Percentiles rank a stretch among this genome's conserved stretches.
phyloP scores from a whole-genome alignment of 2,329 filamentous ascomycete genomes.

The Calonectria ilicicola region DNA sequence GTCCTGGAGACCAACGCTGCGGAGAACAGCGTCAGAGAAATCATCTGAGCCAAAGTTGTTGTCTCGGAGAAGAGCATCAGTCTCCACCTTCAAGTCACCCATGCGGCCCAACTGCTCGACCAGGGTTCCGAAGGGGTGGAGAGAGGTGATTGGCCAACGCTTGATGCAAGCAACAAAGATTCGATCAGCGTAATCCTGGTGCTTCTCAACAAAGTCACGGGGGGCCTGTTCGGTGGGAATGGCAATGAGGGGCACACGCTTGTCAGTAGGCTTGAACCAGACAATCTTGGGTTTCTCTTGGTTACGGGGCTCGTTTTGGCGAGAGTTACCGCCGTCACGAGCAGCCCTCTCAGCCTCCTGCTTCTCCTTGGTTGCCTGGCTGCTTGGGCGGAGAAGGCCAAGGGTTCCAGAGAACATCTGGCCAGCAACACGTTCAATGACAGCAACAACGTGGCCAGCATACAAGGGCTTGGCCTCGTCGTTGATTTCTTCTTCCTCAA shows the following conservation, averaged over 20 bases:
- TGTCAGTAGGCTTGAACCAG: conserved; percentile 99
- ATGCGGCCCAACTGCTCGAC: conserved; percentile 97
- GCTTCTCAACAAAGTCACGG: conserved; percentile 97
- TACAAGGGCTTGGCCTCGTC: conserved; percentile 98
- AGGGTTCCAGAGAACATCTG: conserved; percentile 99
- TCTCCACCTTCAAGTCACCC: conserved; percentile 97
- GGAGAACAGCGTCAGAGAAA: conserved; percentile 95
- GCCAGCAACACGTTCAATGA: conserved; percentile 95
- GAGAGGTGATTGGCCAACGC: conserved; percentile 99
- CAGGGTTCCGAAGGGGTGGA: conserved; percentile 97
- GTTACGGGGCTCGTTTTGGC: conserved; percentile 80
- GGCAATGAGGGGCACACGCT: conserved; percentile 96
- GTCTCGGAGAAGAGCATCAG: conserved; percentile 94
- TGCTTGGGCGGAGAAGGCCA: conserved; percentile 92
- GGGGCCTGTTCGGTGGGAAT: conserved; percentile 98
- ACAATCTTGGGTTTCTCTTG: conserved; percentile 99
- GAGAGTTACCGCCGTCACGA: conserved; percentile 80
- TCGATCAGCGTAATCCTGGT: conserved; percentile 95
- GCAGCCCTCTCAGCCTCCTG: conserved; percentile 96
- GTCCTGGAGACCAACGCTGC: conserved; percentile 91
- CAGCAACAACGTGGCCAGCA: conserved; percentile 95
- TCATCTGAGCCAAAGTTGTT: conserved; percentile 99
- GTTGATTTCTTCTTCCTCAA: conserved; percentile 98
- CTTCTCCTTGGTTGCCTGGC: conserved; percentile 99
- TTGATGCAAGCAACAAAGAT: conserved; percentile 99